Evolutionary conservation across 495 filamentous ascomycete species (phyloP).

Genomic region (Penicillium canescens): DNA sequence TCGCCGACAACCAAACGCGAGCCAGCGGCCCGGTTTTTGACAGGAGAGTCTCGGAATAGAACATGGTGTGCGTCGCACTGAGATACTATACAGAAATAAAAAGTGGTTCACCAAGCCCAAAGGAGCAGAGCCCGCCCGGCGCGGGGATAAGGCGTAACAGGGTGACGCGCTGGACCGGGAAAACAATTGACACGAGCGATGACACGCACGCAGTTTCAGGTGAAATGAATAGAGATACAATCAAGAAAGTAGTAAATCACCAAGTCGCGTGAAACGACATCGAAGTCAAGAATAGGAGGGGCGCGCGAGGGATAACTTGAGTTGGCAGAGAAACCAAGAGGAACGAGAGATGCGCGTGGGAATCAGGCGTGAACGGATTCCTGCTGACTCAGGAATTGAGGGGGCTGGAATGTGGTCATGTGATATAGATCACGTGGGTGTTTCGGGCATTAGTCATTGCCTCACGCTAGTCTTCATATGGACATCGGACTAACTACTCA

Average conservation of each 20-base stretch:
- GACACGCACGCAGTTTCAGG: constrained; percentile 11
- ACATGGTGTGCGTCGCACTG: constrained; percentile 62
- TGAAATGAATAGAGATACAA: not conserved
- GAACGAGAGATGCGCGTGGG: constrained; percentile 29
- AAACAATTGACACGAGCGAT: constrained; percentile 36
- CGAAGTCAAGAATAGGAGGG: constrained; percentile 2
- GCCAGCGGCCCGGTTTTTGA: constrained; percentile 96
- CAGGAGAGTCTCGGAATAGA: constrained; percentile 95
- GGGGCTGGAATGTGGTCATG: constrained; percentile 24
- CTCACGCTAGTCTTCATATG: constrained; percentile 18
- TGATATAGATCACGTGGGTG: constrained; percentile 5
- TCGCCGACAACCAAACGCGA: constrained; percentile 96
- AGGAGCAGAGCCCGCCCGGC: constrained; percentile 37
- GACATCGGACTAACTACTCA: constrained; percentile 13
- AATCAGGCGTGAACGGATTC: constrained; percentile 24
- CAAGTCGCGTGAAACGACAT: constrained; percentile 19
- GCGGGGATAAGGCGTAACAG: constrained; percentile 38
- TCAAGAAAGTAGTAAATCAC: constrained; percentile 5
- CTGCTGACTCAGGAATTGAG: constrained; percentile 22
- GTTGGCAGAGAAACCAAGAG: constrained; percentile 28
- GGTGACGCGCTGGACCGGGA: constrained; percentile 40
- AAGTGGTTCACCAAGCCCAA: constrained; percentile 11
- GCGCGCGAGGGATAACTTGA: constrained; percentile 21
- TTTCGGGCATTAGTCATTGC: not conserved
- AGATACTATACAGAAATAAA: constrained; percentile 9